Conservation (phyloP, 805 yeast species). For the Cyberlindnera maritima region DNA sequence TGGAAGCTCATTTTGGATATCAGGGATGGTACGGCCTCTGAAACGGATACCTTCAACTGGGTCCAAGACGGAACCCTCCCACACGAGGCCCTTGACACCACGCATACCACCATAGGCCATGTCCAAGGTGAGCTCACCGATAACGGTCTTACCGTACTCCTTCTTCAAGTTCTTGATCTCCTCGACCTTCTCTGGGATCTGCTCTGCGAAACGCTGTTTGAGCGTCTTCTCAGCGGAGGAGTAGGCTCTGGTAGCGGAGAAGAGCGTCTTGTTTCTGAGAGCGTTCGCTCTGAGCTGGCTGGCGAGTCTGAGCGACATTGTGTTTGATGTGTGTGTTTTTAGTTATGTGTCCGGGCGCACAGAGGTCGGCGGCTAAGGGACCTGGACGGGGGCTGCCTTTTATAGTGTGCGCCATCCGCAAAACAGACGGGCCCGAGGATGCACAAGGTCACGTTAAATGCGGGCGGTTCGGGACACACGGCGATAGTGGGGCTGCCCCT, state of each 20-base stretch:
- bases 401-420: background rate
- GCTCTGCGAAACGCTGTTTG: slow-evolving; percentile 91
- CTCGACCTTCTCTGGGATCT: slow-evolving; percentile 88
- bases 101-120: slow-evolving; percentile 93
- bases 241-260: slow-evolving; percentile 26
- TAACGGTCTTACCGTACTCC: slow-evolving; percentile 75
- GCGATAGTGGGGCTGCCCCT: background rate
- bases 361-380: too few species aligned
- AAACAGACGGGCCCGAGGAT: slow-evolving; percentile 17
- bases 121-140: slow-evolving; percentile 72
- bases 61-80: slow-evolving; percentile 88
- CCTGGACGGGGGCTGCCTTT: background rate
- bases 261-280: slow-evolving; percentile 5
- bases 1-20: slow-evolving; percentile 70
- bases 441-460: slow-evolving; percentile 13
- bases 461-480: background rate
- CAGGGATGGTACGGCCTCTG: slow-evolving; percentile 83
- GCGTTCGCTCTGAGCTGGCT: slow-evolving; percentile 1
- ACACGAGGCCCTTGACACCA: slow-evolving; percentile 79
- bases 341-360: too few species aligned
- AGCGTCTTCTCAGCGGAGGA: slow-evolving; percentile 52
- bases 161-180: slow-evolving; percentile 78
- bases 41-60: slow-evolving; percentile 84
- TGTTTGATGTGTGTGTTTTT: background rate
- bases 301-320: slow-evolving; percentile 21